Evolutionary conservation across 257 asterid species (phyloP).

Genomic region (Nicotiana obtusifolia): DNA sequence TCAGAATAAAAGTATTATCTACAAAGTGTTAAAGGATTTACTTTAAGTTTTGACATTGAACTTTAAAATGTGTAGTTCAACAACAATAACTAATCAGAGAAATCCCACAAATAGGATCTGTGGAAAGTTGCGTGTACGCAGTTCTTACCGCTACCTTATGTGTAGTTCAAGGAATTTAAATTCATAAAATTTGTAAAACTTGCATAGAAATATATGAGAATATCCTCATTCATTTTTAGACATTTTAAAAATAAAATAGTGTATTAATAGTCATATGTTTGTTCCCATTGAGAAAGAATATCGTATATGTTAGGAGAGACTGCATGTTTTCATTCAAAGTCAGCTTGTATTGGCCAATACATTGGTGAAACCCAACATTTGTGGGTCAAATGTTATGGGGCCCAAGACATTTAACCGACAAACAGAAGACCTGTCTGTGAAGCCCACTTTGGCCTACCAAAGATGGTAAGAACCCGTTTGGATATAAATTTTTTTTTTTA

Average conservation of each 20-base stretch:
- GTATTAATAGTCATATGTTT: not conserved
- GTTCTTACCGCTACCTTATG: not conserved
- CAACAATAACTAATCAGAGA: too few relatives aligned
- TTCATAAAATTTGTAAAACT: not conserved
- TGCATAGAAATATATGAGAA: not conserved
- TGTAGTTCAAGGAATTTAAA: not conserved
- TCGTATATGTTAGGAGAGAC: constrained; percentile 3
- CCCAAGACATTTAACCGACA: constrained; percentile 51
- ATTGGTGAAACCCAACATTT: constrained; percentile 25
- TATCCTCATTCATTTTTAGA: not conserved
- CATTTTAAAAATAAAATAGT: not conserved
- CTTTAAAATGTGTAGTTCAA: not conserved
- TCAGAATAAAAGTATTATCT: not conserved
- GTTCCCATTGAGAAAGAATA: not conserved
- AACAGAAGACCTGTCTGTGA: constrained; percentile 17
- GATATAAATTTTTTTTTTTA: too few relatives aligned
- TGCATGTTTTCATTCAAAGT: not conserved
- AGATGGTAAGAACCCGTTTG: not conserved
- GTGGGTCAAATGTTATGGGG: constrained; percentile 40
- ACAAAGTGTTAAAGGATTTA: not conserved
- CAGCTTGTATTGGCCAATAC: constrained; percentile 14
- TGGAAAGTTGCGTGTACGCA: too few relatives aligned
- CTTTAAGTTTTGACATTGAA: not conserved
- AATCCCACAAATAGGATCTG: too few relatives aligned
- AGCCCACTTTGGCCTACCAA: constrained; percentile 27